Conservation (phyloP, 2,329 filamentous ascomycete genomes). For the Reticulascus tulasneorum region DNA sequence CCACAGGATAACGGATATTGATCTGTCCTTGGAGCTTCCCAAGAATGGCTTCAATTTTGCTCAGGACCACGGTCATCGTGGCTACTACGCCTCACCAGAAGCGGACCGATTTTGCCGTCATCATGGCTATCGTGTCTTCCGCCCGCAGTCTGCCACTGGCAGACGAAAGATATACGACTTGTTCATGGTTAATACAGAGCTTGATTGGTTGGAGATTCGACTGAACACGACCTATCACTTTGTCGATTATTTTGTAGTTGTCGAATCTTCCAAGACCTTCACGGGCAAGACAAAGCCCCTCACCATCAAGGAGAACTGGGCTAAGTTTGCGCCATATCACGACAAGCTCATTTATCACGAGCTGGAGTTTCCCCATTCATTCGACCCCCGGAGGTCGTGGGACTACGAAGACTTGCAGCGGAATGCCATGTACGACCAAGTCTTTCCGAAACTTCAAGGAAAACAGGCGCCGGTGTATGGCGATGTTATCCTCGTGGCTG, state of each 20-base stretch:
- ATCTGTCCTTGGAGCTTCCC: conserved; percentile 5
- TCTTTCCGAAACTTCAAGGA: conserved; percentile 44
- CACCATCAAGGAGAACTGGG: conserved; percentile 49
- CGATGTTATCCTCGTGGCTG: conserved; percentile 57
- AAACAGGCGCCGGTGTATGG: conserved; percentile 36
- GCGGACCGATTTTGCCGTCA: conserved; percentile 25
- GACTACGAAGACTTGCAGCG: conserved; percentile 49
- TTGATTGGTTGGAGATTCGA: conserved; percentile 64
- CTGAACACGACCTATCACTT: conserved; percentile 52
- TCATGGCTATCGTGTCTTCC: conserved; percentile 27
- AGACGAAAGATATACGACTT: conserved; percentile 56
- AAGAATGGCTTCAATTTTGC: conserved; percentile 5
- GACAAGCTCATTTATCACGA: conserved; percentile 56
- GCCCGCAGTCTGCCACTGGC: conserved; percentile 16
- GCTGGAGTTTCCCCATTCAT: conserved; percentile 16
- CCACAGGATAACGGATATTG: conserved; percentile 8
- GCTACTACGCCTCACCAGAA: conserved; percentile 24
- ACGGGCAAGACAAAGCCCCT: conserved; percentile 54
- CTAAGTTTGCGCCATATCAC: conserved; percentile 47
- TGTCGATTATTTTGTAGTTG: conserved; percentile 63
- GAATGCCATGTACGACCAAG: conserved; percentile 55
- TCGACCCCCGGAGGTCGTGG: conserved; percentile 31
- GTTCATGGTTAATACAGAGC: conserved; percentile 58
- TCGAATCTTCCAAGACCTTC: conserved; percentile 57
- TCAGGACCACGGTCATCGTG: conserved; percentile 4